Conservation (phyloP, 768 basidiomycete genomes). For the Galerina marginata region DNA sequence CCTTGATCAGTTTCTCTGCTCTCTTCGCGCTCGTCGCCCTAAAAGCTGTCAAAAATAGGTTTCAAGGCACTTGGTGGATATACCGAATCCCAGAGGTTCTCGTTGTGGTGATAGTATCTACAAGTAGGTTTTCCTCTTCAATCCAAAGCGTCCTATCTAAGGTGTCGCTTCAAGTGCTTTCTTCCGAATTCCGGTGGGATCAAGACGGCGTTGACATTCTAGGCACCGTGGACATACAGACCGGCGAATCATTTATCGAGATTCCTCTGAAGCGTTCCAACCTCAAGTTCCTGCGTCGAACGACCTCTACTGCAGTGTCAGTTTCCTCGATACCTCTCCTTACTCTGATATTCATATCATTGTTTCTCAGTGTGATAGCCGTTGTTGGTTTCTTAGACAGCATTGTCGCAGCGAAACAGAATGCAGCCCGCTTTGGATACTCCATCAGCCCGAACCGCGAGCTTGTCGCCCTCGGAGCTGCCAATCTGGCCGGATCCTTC, state of each 20-base stretch:
- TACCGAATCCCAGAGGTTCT: slow-evolving; percentile 91
- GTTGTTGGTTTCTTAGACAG: slow-evolving; percentile 93
- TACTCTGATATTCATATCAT: not conserved
- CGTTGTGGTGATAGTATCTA: slow-evolving; percentile 82
- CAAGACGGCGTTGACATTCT: slow-evolving; percentile 81
- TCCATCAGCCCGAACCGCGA: slow-evolving; percentile 94
- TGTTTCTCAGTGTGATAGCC: slow-evolving; percentile 62
- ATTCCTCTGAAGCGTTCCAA: slow-evolving; percentile 71
- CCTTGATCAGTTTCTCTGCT: slow-evolving; percentile 75
- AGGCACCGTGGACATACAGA: slow-evolving; percentile 73
- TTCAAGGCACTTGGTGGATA: slow-evolving; percentile 70
- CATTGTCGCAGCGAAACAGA: slow-evolving; percentile 95
- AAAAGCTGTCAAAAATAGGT: slow-evolving; percentile 60
- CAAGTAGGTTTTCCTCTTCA: slow-evolving; percentile 54
- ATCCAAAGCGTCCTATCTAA: not conserved
- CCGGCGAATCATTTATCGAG: slow-evolving; percentile 66
- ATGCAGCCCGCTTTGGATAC: slow-evolving; percentile 82
- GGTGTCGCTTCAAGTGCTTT: slow-evolving; percentile 56
- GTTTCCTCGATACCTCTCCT: slow-evolving; percentile 15
- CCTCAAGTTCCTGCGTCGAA: slow-evolving; percentile 70
- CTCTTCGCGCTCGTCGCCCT: slow-evolving; percentile 68
- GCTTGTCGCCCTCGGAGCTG: slow-evolving; percentile 88
- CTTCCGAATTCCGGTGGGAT: slow-evolving; percentile 73
- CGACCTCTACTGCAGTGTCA: slow-evolving; percentile 86
- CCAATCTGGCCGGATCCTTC: slow-evolving; percentile 80